Conservation (phyloP, 2,329 filamentous ascomycete species). For the Pseudogymnoascus sp. region DNA sequence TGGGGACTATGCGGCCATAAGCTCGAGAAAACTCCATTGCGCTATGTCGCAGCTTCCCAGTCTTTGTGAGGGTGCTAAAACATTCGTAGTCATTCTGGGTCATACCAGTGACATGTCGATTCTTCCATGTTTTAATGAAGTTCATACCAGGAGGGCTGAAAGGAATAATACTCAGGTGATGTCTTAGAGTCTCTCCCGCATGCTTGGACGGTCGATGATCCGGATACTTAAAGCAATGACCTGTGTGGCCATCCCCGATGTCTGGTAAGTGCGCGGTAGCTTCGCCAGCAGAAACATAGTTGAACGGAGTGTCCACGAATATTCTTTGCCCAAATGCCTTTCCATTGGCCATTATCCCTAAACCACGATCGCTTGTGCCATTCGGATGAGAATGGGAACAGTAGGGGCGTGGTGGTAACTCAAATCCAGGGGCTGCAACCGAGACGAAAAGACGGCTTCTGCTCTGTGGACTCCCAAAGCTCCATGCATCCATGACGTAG, state of each 20-base stretch:
- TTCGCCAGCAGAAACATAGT: constrained; percentile 43
- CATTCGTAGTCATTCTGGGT: constrained; percentile 31
- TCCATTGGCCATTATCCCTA: constrained; percentile 54
- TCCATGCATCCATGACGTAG: constrained; percentile 61
- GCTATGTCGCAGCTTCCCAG: constrained; percentile 17
- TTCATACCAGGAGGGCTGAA: constrained; percentile 46
- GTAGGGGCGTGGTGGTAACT: constrained; percentile 45
- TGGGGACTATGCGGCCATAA: constrained; percentile 45
- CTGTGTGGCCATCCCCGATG: constrained; percentile 52
- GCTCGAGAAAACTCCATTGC: constrained; percentile 21
- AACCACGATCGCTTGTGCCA: constrained; percentile 23
- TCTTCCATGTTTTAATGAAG: constrained; percentile 38
- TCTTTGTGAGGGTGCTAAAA: constrained; percentile 29
- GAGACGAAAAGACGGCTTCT: constrained; percentile 62
- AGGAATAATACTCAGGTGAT: constrained; percentile 50
- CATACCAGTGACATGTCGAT: constrained; percentile 30
- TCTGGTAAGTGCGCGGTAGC: constrained; percentile 51
- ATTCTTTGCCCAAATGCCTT: constrained; percentile 48
- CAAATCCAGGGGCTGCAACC: constrained; percentile 58
- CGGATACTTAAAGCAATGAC: constrained; percentile 55
- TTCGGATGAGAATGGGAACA: constrained; percentile 56
- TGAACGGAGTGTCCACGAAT: constrained; percentile 49
- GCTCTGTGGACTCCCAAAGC: constrained; percentile 56
- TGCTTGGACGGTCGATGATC: constrained; percentile 53
- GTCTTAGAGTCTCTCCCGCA: constrained; percentile 32